Evolutionary conservation across 192 early-diverging fungal species (phyloP).

Genomic region (Umbelopsis sp.): DNA sequence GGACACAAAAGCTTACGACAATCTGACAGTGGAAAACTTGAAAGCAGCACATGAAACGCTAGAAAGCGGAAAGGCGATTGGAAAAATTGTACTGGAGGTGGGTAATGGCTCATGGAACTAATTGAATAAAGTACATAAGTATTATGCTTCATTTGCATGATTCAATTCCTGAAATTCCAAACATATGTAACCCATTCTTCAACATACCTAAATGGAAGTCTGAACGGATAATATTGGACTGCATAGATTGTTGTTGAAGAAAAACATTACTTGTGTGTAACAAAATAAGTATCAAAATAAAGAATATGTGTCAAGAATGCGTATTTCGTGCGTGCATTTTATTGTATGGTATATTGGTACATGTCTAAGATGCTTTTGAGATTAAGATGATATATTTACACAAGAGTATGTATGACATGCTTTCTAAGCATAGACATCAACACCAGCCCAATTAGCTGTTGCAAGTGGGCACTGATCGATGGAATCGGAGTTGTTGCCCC

Average conservation of each 20-base stretch:
- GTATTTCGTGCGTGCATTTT: too few species aligned
- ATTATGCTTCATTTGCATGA: too few species aligned
- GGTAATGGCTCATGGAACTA: not conserved
- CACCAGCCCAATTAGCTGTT: slow-evolving; percentile 42
- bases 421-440: slow-evolving; percentile 46
- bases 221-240: too few species aligned
- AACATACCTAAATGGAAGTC: too few species aligned
- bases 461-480: slow-evolving; percentile 57
- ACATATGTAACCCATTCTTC: too few species aligned
- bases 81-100: slow-evolving; percentile 8
- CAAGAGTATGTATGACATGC: not conserved
- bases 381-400: not conserved
- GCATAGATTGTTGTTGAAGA: too few species aligned
- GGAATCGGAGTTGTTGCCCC: slow-evolving; percentile 49
- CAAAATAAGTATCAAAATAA: too few species aligned
- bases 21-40: not conserved
- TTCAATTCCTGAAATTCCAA: too few species aligned
- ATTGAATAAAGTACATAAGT: too few species aligned
- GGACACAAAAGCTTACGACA: not conserved
- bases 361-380: not conserved
- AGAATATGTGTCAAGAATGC: too few species aligned
- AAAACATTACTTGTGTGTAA: too few species aligned
- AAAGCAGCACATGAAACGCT: not conserved
- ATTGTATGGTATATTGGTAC: not conserved
- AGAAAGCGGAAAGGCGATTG: slow-evolving; percentile 5